Evolutionary conservation across 2,329 filamentous ascomycete species (phyloP), one percentile per base, ranked within the genome.

Genomic region (Monosporascus cannonballus): DNA sequence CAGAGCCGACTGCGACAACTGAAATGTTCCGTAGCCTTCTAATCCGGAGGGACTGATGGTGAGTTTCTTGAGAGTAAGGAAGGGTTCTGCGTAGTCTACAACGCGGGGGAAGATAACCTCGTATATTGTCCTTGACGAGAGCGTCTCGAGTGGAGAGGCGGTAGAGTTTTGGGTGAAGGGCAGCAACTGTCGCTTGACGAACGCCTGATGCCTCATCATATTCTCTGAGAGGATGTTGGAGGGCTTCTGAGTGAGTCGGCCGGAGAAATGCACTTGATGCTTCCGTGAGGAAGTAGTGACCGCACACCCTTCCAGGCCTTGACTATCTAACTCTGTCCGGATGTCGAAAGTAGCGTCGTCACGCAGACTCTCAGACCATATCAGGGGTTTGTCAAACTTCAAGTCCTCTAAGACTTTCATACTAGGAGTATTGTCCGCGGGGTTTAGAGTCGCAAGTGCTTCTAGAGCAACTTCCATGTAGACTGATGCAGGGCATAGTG

Each of bases 71-170:
- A 67, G 51, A 2, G 61, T 64, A 44, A 60, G 50, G 50, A 63
- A 66, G 3, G 57, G 60, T 6, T 57, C 52, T 3, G 58, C 54
- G 48, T 67, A 67, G 2, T 52, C 45, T 1, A 67, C 65, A 8
- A 67, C 65, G 22, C 65, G 60, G 20, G 64, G 63, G 52, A 67
- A 67, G n/a, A 67, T 61, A 46, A 59, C 54, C 9, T 65, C 55
- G 44, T 67, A 67, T 8, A 67, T 54, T 38, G 62, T 62, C 38
- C 59, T 58, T 2, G 59, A 53, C 3, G 55, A 56, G 51, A 64
- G 62, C 17, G 57, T 60, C 45, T 65, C 60, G 6, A 45, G 42
- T 45, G 42, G 42, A 7, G 42, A 25, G 7, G 42, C 42, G 15
- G 42, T 27, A 25, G 42, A 25, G 15, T 45, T 22, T 27, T 45